phyloP scores from a whole-genome alignment of 768 basidiomycete species.

The Trametes sanguinea region DNA sequence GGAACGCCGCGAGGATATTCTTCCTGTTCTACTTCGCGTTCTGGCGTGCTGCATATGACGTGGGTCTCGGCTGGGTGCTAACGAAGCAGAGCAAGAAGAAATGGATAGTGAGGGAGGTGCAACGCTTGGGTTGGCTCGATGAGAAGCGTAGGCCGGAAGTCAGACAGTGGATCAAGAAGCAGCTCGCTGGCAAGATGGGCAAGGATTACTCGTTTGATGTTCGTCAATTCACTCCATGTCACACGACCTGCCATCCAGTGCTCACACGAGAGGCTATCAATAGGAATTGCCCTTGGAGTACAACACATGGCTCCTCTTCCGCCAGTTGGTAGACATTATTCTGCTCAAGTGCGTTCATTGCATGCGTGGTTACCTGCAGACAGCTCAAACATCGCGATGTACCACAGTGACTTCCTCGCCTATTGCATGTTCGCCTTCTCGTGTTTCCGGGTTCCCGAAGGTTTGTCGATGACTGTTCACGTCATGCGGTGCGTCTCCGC shows the following conservation, averaged over 20 bases:
- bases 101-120: conserved; percentile 87
- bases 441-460: conserved; percentile 84
- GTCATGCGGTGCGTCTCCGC: conserved; percentile 60
- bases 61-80: conserved; percentile 90
- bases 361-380: neutral
- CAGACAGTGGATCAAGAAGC: conserved; percentile 81
- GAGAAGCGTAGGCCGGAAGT: conserved; percentile 58
- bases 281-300: conserved; percentile 91
- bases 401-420: conserved; percentile 82
- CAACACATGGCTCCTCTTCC: conserved; percentile 95
- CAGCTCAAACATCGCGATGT: neutral
- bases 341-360: conserved; percentile 77
- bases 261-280: conserved; percentile 6
- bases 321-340: conserved; percentile 94
- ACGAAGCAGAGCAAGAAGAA: conserved; percentile 94
- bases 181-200: conserved; percentile 92
- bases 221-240: conserved; percentile 32
- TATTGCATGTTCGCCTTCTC: conserved; percentile 96
- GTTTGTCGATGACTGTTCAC: conserved; percentile 72
- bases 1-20: conserved; percentile 55
- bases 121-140: conserved; percentile 89
- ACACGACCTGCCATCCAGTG: conserved; percentile 8
- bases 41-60: conserved; percentile 92
- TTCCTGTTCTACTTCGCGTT: conserved; percentile 92
- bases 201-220: conserved; percentile 93